Base-by-base conservation (phyloP, 1,284 basidiomycete genomes). In the Cystobasidium pallidum region DNA sequence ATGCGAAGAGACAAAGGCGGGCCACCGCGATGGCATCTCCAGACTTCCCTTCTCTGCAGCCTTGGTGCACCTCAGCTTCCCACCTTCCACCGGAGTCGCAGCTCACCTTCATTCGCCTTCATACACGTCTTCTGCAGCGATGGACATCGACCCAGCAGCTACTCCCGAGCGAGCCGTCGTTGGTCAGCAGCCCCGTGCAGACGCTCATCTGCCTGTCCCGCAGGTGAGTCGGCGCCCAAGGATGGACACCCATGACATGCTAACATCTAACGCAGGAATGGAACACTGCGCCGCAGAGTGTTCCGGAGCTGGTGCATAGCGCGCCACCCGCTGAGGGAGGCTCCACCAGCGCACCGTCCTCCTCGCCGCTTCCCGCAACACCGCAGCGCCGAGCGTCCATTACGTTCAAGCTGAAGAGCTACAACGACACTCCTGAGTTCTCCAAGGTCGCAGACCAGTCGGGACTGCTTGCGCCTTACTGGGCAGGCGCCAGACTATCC, bases 361-460 rank as follows among this genome's bases (percentile, higher is more conserved):
- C 54, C 15, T 32, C 54, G 6, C 54, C 32, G 2, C 28, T 57
- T 28, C 54, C 54, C 6, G 30, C 45, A 4, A 47, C 30, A 3
- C n/a, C 45, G 7, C 39, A 26, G 6, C 43, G 62, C 11, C 43
- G 62, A 19, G 62, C 62, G 8, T 64, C 62, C 21, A 64, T 64
- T n/a, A 64, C 62, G 7, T 64, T 64, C 47, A 49, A 34, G 32
- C 21, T 64, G 62, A 64, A 51, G 45, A 64, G 36, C 47, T 51
- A 64, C 43, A 51, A 32, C 26, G 62, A 36, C 17, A 30, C 4
- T 36, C 19, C 43, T 3, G 62, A 64, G 10, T 4, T 13, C 28
- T 13, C 45, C 43, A 6, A 15, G 1, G 15, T 34, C 4, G 3
- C 34, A 3, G 28, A 51, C 43, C 17, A 21, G 15, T 43, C 62